These are phyloP conservation scores for Aureobasidium melanogenum DNA, from an alignment of 2,329 filamentous ascomycete species.

Conservation along the genomic window DNA sequence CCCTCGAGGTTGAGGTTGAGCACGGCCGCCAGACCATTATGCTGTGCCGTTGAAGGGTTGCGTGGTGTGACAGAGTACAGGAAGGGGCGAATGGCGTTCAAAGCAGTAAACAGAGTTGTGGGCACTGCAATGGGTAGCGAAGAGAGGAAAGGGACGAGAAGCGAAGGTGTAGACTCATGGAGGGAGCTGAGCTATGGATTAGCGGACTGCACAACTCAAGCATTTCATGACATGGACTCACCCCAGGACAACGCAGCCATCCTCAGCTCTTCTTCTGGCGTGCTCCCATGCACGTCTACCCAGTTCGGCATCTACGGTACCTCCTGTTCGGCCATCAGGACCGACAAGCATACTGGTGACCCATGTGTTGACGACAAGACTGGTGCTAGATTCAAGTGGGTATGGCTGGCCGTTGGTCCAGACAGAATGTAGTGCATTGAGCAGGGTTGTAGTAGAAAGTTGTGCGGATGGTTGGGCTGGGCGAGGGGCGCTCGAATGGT, in stretches of 20 bases:
- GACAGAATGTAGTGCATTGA: slow-evolving; percentile 85
- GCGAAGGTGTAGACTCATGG: slow-evolving; percentile 77
- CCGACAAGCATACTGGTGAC: slow-evolving; percentile 66
- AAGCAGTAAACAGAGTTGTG: slow-evolving; percentile 62
- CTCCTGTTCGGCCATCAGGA: slow-evolving; percentile 60
- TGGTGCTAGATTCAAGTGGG: slow-evolving; percentile 78
- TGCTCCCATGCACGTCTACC: slow-evolving; percentile 90
- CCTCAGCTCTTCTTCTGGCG: slow-evolving; percentile 84
- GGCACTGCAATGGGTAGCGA: slow-evolving; percentile 75
- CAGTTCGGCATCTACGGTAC: slow-evolving; percentile 71
- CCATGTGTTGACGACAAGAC: slow-evolving; percentile 92
- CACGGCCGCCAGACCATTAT: slow-evolving; percentile 71
- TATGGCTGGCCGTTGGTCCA: slow-evolving; percentile 80
- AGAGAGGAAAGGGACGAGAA: slow-evolving; percentile 71
- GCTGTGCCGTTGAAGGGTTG: slow-evolving; percentile 75
- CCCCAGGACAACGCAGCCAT: slow-evolving; percentile 87
- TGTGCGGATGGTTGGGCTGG: slow-evolving; percentile 61
- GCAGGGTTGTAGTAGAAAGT: slow-evolving; percentile 83
- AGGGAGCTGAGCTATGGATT: slow-evolving; percentile 54
- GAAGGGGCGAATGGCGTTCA: slow-evolving; percentile 79
- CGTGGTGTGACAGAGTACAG: slow-evolving; percentile 77
- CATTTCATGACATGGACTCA: slow-evolving; percentile 35
- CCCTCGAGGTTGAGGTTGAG: slow-evolving; percentile 76
- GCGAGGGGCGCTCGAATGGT: slow-evolving; percentile 47
- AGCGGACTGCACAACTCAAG: slow-evolving; percentile 3